Evolutionary conservation across 2,329 filamentous ascomycete genomes (phyloP), one percentile per base, ranked within the genome.

Genomic region (Cercospora sp.): DNA sequence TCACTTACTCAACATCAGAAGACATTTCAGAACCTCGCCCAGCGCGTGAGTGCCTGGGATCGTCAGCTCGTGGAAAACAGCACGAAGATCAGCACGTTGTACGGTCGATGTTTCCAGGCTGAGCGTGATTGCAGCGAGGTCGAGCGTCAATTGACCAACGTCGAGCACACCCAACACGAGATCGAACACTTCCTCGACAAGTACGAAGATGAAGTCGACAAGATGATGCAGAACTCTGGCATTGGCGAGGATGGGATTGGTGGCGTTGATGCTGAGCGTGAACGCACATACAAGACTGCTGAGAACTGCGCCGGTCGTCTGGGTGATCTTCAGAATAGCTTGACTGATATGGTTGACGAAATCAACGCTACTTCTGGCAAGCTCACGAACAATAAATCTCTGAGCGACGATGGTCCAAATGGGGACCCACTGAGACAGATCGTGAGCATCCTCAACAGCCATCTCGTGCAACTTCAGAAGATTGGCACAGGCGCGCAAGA

Each of bases 1-100:
- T 95, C 98, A 77, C 84, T 99, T 60, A 91, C 93, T 63, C 96
- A 97, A 77, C 97, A 99, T 77, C 94, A 98, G 77, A 97, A 97
- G 79, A 93, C 97, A 68, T 99, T 98, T 83, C 93, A 96, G 78
- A 87, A 90, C 36, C 93, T 98, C 79, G 94, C 96, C 4, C 87
- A 89, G 69, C 91, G 93, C 71, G 92, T 98, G 13, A 91, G 93
- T 12, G 86, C 87, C 55, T 99, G 96, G 96, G 95, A 99, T 79
- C 89, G 93, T 67, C 88, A 94, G 78, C 85, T 99, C 13, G 93
- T 98, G 3, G 92, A 96, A 73, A 99, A 99, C 76, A 92, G 91
- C 67, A 92, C 94, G 76, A 97, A 97, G 83, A 97, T 99, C 69
- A 92, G 94, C 79, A 93, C 94, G 79, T 85, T 99, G 3, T 98